phyloP scores from a whole-genome alignment of 2,329 filamentous ascomycete genomes.

The Aspergillus hortae region DNA sequence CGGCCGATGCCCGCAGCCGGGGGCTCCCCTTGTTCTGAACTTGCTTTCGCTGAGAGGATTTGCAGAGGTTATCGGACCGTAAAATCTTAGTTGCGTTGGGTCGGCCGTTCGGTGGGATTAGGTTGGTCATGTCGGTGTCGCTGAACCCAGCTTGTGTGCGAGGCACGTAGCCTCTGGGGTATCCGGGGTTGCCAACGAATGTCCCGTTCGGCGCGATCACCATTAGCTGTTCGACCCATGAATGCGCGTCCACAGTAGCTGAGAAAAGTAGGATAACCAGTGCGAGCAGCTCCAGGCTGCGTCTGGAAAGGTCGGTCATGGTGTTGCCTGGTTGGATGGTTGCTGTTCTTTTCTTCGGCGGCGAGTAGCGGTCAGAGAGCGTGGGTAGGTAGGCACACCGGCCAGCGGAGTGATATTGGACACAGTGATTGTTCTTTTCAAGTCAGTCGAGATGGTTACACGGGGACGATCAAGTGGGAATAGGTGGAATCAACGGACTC shows the following conservation, averaged over 20 bases:
- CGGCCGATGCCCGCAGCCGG: constrained; percentile 57
- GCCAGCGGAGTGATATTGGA: constrained; percentile 11
- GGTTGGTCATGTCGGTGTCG: constrained; percentile 59
- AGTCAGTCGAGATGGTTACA: neutral
- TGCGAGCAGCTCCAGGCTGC: constrained; percentile 3
- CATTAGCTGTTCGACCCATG: constrained; percentile 76
- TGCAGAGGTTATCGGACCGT: constrained; percentile 59
- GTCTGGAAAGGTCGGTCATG: neutral
- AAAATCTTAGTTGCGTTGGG: constrained; percentile 48
- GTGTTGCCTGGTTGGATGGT: neutral
- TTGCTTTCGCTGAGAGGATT: constrained; percentile 57
- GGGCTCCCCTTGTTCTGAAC: constrained; percentile 59
- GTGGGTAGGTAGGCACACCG: constrained; percentile 7
- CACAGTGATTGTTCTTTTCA: neutral
- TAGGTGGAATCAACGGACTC: neutral
- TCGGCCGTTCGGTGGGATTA: constrained; percentile 57
- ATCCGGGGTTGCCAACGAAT: constrained; percentile 68
- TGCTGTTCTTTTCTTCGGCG: neutral
- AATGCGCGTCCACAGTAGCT: constrained; percentile 55
- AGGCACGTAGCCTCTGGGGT: constrained; percentile 65
- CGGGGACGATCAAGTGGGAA: neutral
- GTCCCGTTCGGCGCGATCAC: constrained; percentile 70
- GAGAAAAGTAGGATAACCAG: constrained; percentile 24
- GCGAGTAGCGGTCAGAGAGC: neutral
- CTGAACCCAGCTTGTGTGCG: constrained; percentile 55